Evolutionary conservation across 345 rosid genomes (phyloP), one percentile per base, ranked within the genome.

Genomic region (Populus pruinosa): DNA sequence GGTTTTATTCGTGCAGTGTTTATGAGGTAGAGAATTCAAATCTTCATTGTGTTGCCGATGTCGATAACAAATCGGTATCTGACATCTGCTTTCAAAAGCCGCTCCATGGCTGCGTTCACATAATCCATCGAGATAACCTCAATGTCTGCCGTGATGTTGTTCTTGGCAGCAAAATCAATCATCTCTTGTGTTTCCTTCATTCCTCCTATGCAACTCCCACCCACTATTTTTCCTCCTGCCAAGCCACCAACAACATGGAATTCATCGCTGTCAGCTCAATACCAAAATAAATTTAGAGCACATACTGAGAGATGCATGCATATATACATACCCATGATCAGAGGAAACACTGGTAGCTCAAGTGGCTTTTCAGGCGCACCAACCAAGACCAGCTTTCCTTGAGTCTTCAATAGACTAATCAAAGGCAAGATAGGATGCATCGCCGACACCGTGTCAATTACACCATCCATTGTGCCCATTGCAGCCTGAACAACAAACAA

Each of bases 41-140:
- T 9, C 13, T 59, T 23, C 29, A 59, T n/a, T 59, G 64, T 9
- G 5, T 23, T 59, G 29, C 64, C 29, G 1, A 59, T 23, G 16
- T 59, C 64, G 9, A 59, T 23, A 0, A 59, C 64, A 10, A 59
- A 59, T 23, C 64, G 27, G 64, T 59, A 59, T n/a, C 64, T 10
- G n/a, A 59, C 64, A 59, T 59, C 64, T 23, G 13, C 3, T 59
- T 59, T 59, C 29, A 5, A 1, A 3, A n/a, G 64, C 29, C 79
- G 67, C 36, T 76, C 79, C 67, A 66, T n/a, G 27, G 79, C 79
- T 16, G 79, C 68, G 72, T 76, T 76, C 49, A 76, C 79, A n/a
- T 23, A 76, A 25, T 76, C 79, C 21, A 76, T 16, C 2, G 72
- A 53, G 23, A 69, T 69, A 2, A 69, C 29, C 72, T 69, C 72